These are phyloP conservation scores for Hyphodiscus sp. DNA, from an alignment of 2,329 filamentous ascomycete genomes.

Conservation along the genomic window DNA sequence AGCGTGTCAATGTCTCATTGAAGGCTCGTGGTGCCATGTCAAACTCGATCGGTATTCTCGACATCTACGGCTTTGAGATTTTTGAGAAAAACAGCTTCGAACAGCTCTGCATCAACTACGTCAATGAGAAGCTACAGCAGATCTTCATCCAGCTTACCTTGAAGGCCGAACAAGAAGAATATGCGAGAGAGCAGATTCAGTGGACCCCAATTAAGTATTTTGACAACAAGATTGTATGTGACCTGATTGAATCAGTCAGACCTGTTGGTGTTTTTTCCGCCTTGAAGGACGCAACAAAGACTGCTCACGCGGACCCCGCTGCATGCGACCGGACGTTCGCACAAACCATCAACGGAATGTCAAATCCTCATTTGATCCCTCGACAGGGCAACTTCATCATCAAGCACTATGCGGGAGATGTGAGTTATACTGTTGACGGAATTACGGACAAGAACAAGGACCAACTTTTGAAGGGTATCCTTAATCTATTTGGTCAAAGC, in stretches of 20 bases:
- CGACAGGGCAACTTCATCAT: constrained; percentile 96
- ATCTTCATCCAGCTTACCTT: constrained; percentile 98
- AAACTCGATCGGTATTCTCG: constrained; percentile 91
- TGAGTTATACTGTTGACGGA: constrained; percentile 86
- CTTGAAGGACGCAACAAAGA: constrained; percentile 95
- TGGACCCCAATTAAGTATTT: constrained; percentile 99
- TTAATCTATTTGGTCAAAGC: constrained; percentile 79
- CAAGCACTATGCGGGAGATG: constrained; percentile 98
- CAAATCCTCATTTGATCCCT: constrained; percentile 84
- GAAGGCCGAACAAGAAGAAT: constrained; percentile 96
- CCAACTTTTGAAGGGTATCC: constrained; percentile 85
- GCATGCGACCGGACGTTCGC: constrained; percentile 96
- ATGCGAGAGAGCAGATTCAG: constrained; percentile 89
- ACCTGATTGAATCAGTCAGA: constrained; percentile 85
- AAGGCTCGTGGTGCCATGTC: constrained; percentile 67
- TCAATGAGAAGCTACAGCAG: constrained; percentile 98
- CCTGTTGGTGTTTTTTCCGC: constrained; percentile 92
- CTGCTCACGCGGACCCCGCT: constrained; percentile 90
- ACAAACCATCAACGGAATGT: constrained; percentile 83
- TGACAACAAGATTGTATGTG: constrained; percentile 98
- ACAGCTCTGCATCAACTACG: constrained; percentile 98
- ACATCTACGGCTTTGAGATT: constrained; percentile 99
- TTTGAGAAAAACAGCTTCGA: constrained; percentile 99
- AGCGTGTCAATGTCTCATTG: constrained; percentile 82
- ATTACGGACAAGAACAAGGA: constrained; percentile 99